A percentile compares a stretch with the other conserved stretches of the same genome.
These are phyloP conservation scores for Serendipita sp. DNA, from an alignment of 768 basidiomycete genomes.

Conservation along the genomic window DNA sequence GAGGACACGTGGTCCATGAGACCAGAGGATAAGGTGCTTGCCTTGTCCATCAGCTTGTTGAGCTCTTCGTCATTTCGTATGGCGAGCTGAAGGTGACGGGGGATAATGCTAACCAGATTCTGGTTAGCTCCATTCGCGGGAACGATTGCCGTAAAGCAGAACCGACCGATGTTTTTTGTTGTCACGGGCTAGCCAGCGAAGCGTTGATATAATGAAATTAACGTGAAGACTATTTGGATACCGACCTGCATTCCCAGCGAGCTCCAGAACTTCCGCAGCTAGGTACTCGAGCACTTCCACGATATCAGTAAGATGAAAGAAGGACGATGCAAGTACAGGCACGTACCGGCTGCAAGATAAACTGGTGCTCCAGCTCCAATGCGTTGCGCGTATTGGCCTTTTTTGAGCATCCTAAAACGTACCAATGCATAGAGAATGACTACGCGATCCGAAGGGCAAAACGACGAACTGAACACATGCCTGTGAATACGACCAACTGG, in stretches of 20 bases:
- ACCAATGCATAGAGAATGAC: not conserved
- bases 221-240: conserved; percentile 29
- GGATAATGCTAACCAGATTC: conserved; percentile 23
- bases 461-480: not conserved
- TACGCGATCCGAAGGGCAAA: no score
- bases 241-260: conserved; percentile 66
- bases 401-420: conserved; percentile 23
- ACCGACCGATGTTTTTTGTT: conserved; percentile 69
- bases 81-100: conserved; percentile 32
- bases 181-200: conserved; percentile 34
- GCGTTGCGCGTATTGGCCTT: conserved; percentile 25
- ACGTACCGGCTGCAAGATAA: conserved; percentile 35
- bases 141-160: not conserved
- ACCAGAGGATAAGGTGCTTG: not conserved
- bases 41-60: conserved; percentile 27
- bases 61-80: conserved; percentile 29
- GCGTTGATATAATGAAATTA: conserved; percentile 29
- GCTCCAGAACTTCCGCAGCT: conserved; percentile 82
- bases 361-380: conserved; percentile 26
- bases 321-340: conserved; percentile 21
- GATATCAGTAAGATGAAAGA: not conserved
- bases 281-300: conserved; percentile 65
- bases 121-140: not conserved
- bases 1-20: not conserved
- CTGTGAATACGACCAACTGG: conserved; percentile 88